Evolutionary conservation across 352 stramenopile species (phyloP), one percentile per base, ranked within the genome.

Genomic region (Phytophthora sansomeana): DNA sequence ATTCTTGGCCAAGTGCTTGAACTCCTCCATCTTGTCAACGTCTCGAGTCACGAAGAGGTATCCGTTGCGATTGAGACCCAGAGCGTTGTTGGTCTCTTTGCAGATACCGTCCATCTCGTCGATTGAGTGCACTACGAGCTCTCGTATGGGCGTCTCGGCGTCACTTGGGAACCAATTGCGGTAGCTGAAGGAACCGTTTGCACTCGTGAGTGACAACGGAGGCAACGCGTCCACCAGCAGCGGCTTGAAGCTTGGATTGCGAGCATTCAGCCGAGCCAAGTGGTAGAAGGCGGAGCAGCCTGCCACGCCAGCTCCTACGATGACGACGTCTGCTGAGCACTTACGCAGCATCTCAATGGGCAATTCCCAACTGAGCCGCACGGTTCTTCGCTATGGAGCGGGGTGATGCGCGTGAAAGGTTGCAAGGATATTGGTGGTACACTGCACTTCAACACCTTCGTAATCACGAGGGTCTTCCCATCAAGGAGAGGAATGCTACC

Each of bases 131-230:
- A 81, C 83, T 53, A 92, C 85, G 16, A 93, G 63, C 61, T 86
- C 78, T 43, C 81, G 70, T 74, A 91, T 91, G 13, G 81, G 74
- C 32, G 81, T 75, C 62, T 92, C 83, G 1, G 78, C 81, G 1
- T 89, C 74, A 38, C 83, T 89, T 14, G 85, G 83, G 67, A 91
- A 93, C 85, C 85, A 93, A 66, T 93, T 91, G 71, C 85, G 83
- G 58, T 93, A 93, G 69, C 82, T 91, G 49, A 92, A 93, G 51
- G 85, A 91, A 2, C 85, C 85, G 69, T 91, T 91, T 8, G 82
- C 83, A 66, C 85, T 93, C 17, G 85, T 93, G 39, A 93, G 74
- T 17, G 83, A 90, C 49, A 92, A 55, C 17, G 85, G 83, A 39
- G 83, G 70, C 7, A 89, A 64, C 4, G 81, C 81, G 39, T 94